Conservation (phyloP, 2,329 filamentous ascomycete genomes). For the Apiospora sp. region DNA sequence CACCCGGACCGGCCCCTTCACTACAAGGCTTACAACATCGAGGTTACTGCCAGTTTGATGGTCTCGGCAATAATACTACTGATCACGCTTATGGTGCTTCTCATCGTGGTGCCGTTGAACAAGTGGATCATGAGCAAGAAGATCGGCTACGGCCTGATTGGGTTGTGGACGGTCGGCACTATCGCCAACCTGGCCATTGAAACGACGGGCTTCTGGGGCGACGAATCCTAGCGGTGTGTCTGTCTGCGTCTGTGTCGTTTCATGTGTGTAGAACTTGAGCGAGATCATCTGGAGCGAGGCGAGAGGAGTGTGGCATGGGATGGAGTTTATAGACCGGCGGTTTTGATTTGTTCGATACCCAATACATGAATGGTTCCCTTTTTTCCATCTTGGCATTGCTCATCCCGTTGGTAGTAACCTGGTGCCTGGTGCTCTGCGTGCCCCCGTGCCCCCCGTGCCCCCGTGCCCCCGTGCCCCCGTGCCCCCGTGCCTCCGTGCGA, state of each 20-base stretch:
- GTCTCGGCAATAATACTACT: conserved; percentile 87
- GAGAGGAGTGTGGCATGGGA: neutral
- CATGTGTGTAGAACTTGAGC: neutral
- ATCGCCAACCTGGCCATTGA: conserved; percentile 84
- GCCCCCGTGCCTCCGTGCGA: neutral
- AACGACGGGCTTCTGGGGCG: conserved; percentile 63
- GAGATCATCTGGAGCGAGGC: neutral
- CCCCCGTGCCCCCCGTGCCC: no score
- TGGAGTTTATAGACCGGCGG: neutral
- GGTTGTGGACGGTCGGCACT: conserved; percentile 83
- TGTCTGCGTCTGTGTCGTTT: neutral
- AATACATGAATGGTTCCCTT: neutral
- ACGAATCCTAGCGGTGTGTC: conserved; percentile 35
- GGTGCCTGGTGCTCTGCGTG: neutral
- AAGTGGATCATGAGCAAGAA: conserved; percentile 83
- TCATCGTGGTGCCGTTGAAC: conserved; percentile 85
- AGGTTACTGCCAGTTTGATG: conserved; percentile 84
- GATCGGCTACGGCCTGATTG: conserved; percentile 83
- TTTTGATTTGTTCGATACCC: conserved; percentile 4
- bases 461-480: no score
- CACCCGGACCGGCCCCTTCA: conserved; percentile 70
- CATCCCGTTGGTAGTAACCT: neutral
- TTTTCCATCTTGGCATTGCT: neutral
- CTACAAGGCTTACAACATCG: conserved; percentile 82
- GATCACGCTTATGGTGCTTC: conserved; percentile 77